Evolutionary conservation across 352 stramenopile genomes (phyloP).

Genomic region (Blastocystis sp.): DNA sequence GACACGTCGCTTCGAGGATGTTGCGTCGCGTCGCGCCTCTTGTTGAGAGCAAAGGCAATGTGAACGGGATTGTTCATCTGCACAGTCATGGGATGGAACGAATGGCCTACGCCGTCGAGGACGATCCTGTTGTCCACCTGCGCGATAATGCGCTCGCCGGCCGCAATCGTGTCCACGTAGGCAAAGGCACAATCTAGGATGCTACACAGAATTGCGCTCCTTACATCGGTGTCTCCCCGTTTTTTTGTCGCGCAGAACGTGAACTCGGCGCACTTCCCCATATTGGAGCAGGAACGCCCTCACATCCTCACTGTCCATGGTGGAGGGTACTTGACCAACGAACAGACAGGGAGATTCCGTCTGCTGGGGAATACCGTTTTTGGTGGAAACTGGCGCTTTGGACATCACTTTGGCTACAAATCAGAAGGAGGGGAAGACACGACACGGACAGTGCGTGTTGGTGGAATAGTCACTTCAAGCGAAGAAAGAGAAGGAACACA

Average conservation of each 20-base stretch:
- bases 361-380: neutral
- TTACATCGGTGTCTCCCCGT: neutral
- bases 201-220: neutral
- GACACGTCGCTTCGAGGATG: neutral
- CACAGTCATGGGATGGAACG: neutral
- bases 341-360: neutral
- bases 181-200: slow-evolving; percentile 50
- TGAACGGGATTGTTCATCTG: slow-evolving; percentile 62
- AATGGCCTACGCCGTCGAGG: neutral
- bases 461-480: neutral
- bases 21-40: neutral
- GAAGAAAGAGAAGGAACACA: neutral
- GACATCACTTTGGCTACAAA: neutral
- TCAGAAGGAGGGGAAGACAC: neutral
- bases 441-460: neutral
- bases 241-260: slow-evolving; percentile 6
- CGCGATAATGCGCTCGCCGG: slow-evolving; percentile 2
- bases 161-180: slow-evolving; percentile 29
- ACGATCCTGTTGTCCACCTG: neutral
- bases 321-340: slow-evolving; percentile 33
- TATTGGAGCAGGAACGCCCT: slow-evolving; percentile 8
- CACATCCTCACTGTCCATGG: neutral
- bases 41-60: slow-evolving; percentile 19
- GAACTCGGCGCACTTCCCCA: neutral
- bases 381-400: neutral